A percentile compares a stretch with the other conserved stretches of the same genome.
These are phyloP conservation scores for Tetradesmus obliquus DNA, from an alignment of 139 green algal genomes.

Conservation along the genomic window DNA sequence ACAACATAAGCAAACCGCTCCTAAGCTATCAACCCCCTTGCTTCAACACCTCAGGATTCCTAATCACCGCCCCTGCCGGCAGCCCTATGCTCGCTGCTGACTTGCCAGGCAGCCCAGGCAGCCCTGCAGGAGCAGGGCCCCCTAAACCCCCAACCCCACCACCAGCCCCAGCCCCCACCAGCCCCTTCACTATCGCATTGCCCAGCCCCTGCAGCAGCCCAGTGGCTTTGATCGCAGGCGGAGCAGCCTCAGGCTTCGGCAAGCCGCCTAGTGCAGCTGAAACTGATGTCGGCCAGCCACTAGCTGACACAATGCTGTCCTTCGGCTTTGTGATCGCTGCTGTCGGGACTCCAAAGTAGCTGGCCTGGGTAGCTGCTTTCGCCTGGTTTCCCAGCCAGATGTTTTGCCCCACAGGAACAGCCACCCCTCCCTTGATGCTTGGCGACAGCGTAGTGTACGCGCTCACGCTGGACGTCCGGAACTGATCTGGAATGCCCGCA, in stretches of 20 bases:
- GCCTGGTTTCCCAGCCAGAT: constrained; percentile 18
- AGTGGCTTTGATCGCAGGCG: background rate
- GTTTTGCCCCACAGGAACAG: constrained; percentile 14
- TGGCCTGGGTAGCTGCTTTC: constrained; percentile 3
- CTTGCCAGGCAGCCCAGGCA: too few species aligned
- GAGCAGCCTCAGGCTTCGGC: constrained; percentile 7
- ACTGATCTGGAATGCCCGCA: background rate
- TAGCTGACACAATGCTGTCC: constrained; percentile 2
- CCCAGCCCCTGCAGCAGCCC: background rate
- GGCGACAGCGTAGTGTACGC: constrained; percentile 12
- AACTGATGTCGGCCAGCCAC: constrained; percentile 12
- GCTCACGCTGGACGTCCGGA: background rate
- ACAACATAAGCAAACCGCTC: too few species aligned
- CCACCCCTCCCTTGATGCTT: constrained; percentile 33
- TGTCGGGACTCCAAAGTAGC: constrained; percentile 16
- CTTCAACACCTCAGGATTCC: constrained; percentile 17
- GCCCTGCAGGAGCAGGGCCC: background rate
- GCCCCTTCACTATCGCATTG: background rate
- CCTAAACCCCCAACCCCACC: background rate
- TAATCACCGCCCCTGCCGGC: constrained; percentile 22
- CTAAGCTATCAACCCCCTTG: background rate
- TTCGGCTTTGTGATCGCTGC: background rate
- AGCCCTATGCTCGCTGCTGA: background rate
- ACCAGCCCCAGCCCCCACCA: background rate
- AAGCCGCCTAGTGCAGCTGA: constrained; percentile 9